A percentile compares a stretch with the other conserved stretches of the same genome.
These are phyloP conservation scores for Podospora sp. DNA, from an alignment of 495 filamentous ascomycete genomes.

Conservation along the genomic window DNA sequence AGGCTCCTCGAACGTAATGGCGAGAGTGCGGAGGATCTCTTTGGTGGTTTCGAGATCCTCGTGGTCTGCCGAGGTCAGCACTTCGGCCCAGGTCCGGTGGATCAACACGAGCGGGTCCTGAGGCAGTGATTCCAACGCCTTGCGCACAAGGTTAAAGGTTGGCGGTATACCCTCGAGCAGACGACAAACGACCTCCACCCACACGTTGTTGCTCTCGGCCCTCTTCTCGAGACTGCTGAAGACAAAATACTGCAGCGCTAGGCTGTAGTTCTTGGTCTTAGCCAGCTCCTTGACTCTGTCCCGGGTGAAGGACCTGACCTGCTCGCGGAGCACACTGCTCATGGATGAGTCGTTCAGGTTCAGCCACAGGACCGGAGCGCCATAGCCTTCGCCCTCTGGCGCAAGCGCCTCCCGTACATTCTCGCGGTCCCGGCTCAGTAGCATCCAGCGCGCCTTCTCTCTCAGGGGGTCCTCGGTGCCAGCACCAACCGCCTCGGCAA, in stretches of 20 bases:
- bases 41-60: slow-evolving; percentile 20
- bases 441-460: slow-evolving; percentile 14
- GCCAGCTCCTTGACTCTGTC: slow-evolving; percentile 19
- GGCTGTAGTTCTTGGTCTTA: slow-evolving; percentile 2
- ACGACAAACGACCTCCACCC: slow-evolving; percentile 22
- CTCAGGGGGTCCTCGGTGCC: slow-evolving; percentile 6
- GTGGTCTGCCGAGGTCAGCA: slow-evolving; percentile 8
- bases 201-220: slow-evolving; percentile 22
- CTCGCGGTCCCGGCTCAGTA: slow-evolving; percentile 9
- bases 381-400: background rate
- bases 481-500: slow-evolving; percentile 1
- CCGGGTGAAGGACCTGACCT: slow-evolving; percentile 18
- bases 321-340: slow-evolving; percentile 16
- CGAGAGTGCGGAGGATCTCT: slow-evolving; percentile 22
- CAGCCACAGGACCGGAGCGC: background rate
- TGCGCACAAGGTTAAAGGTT: slow-evolving; percentile 12
- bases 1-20: slow-evolving; percentile 16
- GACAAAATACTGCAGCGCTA: slow-evolving; percentile 23
- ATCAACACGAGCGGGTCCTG: slow-evolving; percentile 17
- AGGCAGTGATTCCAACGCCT: slow-evolving; percentile 17
- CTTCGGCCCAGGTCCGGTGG: slow-evolving; percentile 16
- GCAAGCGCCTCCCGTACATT: slow-evolving; percentile 6
- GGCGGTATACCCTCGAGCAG: slow-evolving; percentile 16
- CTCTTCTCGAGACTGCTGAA: slow-evolving; percentile 22
- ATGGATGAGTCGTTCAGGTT: slow-evolving; percentile 18